These are phyloP conservation scores for Sporisorium exsertum DNA, from an alignment of 1,284 basidiomycete species.

Conservation along the genomic window DNA sequence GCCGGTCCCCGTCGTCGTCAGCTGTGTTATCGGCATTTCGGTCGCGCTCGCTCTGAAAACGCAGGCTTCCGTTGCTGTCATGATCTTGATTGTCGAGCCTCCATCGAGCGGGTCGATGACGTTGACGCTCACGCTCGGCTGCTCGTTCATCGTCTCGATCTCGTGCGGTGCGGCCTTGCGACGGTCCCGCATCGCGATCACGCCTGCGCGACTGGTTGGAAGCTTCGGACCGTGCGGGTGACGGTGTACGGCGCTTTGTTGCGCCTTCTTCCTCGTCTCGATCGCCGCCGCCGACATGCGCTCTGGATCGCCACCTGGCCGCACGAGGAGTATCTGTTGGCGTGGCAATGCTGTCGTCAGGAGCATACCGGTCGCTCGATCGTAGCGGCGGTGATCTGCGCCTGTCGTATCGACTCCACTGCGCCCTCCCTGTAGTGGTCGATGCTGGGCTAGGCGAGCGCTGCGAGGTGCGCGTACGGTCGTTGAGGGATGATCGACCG, in stretches of 20 bases:
- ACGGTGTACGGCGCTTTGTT: conserved; percentile 21
- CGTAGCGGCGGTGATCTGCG: conserved; percentile 19
- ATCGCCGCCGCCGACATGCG: conserved; percentile 14
- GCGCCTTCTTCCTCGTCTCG: conserved; percentile 5
- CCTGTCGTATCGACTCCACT: conserved; percentile 19
- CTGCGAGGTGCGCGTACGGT: conserved; percentile 17
- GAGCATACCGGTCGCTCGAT: conserved; percentile 6
- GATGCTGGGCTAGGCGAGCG: conserved; percentile 28
- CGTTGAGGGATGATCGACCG: conserved; percentile 9
- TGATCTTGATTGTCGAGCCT: conserved; percentile 19
- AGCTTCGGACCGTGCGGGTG: conserved; percentile 28
- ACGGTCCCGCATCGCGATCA: conserved; percentile 12
- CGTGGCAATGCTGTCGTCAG: not conserved
- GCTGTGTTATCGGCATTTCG: not conserved
- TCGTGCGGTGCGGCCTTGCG: conserved; percentile 5
- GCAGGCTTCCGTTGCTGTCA: not conserved
- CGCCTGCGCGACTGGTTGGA: conserved; percentile 20
- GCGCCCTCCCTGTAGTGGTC: not conserved
- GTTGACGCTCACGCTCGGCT: conserved; percentile 14
- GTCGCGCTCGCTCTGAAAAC: conserved; percentile 2
- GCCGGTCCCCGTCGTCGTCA: not conserved
- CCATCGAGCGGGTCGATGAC: conserved; percentile 37
- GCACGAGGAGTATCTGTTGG: not conserved
- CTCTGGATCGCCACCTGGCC: conserved; percentile 21
- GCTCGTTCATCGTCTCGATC: conserved; percentile 12